Conservation (phyloP, 2,329 filamentous ascomycete genomes). For the Zelopaecilomyces penicillatus region DNA sequence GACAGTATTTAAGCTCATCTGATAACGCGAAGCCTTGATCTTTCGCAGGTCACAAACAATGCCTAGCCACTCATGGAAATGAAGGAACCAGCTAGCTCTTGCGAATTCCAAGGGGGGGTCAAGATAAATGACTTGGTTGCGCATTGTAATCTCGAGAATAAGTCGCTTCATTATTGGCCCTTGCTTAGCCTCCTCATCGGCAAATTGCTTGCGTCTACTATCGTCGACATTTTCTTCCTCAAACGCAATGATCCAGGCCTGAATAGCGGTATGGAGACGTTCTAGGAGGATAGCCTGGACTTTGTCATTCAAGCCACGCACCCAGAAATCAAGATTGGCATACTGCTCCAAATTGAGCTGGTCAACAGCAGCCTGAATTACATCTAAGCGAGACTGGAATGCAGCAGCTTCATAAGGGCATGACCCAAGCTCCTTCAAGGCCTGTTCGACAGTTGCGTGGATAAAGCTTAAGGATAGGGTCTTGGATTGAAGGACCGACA, state of each 20-base stretch:
- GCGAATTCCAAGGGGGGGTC: conserved; percentile 90
- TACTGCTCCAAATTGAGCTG: conserved; percentile 96
- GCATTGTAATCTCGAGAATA: conserved; percentile 91
- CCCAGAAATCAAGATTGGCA: conserved; percentile 86
- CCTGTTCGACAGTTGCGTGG: conserved; percentile 72
- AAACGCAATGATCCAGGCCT: conserved; percentile 82
- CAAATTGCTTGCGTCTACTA: conserved; percentile 42
- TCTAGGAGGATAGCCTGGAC: conserved; percentile 72
- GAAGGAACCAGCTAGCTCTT: conserved; percentile 84
- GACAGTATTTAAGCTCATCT: conserved; percentile 69
- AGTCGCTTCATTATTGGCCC: conserved; percentile 62
- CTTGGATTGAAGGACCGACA: conserved; percentile 83
- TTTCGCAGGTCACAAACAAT: conserved; percentile 87
- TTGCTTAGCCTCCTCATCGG: conserved; percentile 36
- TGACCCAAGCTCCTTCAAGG: conserved; percentile 70
- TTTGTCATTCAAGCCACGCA: conserved; percentile 73
- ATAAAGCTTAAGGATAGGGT: conserved; percentile 70
- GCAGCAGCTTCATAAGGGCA: conserved; percentile 75
- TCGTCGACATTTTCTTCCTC: conserved; percentile 51
- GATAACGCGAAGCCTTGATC: conserved; percentile 91
- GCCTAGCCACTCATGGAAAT: conserved; percentile 89
- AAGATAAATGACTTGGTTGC: conserved; percentile 93
- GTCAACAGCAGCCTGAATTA: conserved; percentile 86
- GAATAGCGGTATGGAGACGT: conserved; percentile 78
- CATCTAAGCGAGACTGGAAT: conserved; percentile 73